Conservation (phyloP, 768 basidiomycete genomes). For the Astraeus odoratus region DNA sequence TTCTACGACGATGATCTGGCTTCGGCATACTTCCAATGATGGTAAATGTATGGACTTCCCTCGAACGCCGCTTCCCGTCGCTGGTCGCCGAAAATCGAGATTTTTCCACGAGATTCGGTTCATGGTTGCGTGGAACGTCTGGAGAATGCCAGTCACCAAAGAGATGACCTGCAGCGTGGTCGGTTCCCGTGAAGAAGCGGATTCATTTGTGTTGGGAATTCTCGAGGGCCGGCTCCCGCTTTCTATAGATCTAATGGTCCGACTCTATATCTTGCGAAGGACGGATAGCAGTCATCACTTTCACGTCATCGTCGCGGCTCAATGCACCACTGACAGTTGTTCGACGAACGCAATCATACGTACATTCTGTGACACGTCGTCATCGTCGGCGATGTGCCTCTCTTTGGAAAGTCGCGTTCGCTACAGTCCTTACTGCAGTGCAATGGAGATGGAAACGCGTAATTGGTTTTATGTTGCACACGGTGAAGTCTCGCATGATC, state of each 20-base stretch:
- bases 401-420: conserved; percentile 35
- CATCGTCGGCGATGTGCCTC: conserved; percentile 26
- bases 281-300: conserved; percentile 30
- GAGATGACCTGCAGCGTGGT: conserved; percentile 35
- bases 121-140: conserved; percentile 35
- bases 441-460: conserved; percentile 40
- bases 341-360: conserved; percentile 36
- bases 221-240: conserved; percentile 31
- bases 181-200: conserved; percentile 31
- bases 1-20: conserved; percentile 10
- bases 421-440: conserved; percentile 18
- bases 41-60: conserved; percentile 34
- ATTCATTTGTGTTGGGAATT: conserved; percentile 24
- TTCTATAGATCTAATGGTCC: conserved; percentile 34
- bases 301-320: conserved; percentile 40
- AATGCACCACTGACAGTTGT: conserved; percentile 46
- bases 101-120: conserved; percentile 29
- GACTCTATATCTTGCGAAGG: conserved; percentile 35
- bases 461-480: conserved; percentile 32
- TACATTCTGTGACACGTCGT: conserved; percentile 37
- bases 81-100: conserved; percentile 35
- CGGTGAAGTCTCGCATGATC: conserved; percentile 25
- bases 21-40: conserved; percentile 12
- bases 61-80: conserved; percentile 45
- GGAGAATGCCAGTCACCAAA: conserved; percentile 15